Percentiles rank a stretch among this genome's conserved stretches.
Evolutionary conservation across 73 alveolate species (phyloP).

Genomic region (Tetrahymena malaccensis): DNA sequence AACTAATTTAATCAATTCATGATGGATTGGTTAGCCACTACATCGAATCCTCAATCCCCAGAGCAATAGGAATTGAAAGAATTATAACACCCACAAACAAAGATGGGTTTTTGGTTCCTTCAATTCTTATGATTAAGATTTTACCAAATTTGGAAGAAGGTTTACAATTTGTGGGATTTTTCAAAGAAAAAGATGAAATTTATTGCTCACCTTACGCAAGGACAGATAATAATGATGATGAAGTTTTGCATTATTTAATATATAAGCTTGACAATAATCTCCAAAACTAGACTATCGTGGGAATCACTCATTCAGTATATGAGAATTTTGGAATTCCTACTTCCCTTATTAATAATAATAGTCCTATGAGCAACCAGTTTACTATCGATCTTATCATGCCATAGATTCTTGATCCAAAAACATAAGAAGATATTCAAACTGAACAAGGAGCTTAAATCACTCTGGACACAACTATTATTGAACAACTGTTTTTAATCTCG

Average conservation of each 20-base stretch:
- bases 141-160: slow-evolving; percentile 3
- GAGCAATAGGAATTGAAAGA: neutral
- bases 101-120: neutral
- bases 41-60: neutral
- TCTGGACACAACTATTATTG: neutral
- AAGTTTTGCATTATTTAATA: neutral
- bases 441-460: neutral
- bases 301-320: slow-evolving; percentile 19
- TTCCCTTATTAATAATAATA: slow-evolving; percentile 15
- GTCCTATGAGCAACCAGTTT: slow-evolving; percentile 28
- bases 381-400: slow-evolving; percentile 37
- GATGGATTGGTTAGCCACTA: neutral
- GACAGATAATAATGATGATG: neutral
- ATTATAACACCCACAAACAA: neutral
- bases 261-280: neutral
- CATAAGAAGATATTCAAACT: slow-evolving; percentile 3
- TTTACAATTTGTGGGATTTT: neutral
- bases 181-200: neutral
- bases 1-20: neutral
- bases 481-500: neutral
- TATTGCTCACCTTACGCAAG: neutral
- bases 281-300: neutral
- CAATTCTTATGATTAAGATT: neutral
- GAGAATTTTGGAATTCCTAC: slow-evolving; percentile 38
- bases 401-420: slow-evolving; percentile 9